A percentile compares a stretch with the other conserved stretches of the same genome.
These are phyloP conservation scores for Vairimorpha ceranae DNA, from an alignment of 371 early-diverging fungal genomes.

Conservation along the genomic window DNA sequence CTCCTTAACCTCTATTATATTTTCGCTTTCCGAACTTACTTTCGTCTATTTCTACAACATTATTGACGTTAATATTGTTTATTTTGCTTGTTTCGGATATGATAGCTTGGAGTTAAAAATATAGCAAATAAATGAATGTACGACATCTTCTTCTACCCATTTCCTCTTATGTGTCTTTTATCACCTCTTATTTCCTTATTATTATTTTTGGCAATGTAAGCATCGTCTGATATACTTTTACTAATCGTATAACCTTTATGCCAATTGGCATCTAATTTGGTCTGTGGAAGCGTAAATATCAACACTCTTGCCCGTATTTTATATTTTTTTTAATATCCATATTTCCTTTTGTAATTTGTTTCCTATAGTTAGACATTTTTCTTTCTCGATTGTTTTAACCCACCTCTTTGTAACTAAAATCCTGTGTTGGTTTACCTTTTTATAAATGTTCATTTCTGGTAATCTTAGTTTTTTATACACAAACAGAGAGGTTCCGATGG, in stretches of 20 bases:
- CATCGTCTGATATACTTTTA: not conserved
- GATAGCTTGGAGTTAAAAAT: no score
- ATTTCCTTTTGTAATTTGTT: not conserved
- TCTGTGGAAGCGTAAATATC: not conserved
- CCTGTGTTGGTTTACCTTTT: not conserved
- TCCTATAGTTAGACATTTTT: not conserved
- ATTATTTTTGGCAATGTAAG: not conserved
- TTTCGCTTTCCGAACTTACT: no score
- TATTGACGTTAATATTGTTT: no score
- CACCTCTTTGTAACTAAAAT: not conserved
- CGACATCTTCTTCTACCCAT: no score
- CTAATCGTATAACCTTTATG: not conserved
- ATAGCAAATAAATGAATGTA: no score
- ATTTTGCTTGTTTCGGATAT: no score
- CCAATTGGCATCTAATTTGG: not conserved
- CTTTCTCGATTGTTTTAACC: not conserved
- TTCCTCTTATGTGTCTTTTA: not conserved
- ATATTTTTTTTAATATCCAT: not conserved
- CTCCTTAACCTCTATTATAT: no score
- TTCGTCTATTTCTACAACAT: no score
- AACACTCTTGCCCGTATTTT: not conserved
- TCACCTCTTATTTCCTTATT: not conserved
- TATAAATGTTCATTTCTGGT: not conserved
- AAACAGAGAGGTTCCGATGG: not conserved
- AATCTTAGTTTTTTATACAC: not conserved